Evolutionary conservation across 1,284 basidiomycete genomes (phyloP).

Genomic region (Cutaneotrichosporon cutaneum): DNA sequence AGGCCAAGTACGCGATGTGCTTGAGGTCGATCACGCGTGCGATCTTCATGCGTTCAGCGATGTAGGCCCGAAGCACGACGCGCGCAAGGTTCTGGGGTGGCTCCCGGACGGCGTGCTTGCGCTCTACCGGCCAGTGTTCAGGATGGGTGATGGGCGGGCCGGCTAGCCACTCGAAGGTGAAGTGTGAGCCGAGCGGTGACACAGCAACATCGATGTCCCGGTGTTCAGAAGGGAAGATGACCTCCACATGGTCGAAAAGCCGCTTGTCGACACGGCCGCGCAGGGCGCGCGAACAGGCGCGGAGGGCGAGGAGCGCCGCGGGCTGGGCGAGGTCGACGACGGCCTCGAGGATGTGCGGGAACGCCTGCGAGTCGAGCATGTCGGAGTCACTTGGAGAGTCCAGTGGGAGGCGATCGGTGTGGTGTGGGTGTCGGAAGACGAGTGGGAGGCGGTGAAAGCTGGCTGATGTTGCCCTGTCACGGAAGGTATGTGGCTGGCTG

Average conservation of each 20-base stretch:
- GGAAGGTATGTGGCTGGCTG: neutral
- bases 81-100: too few relatives aligned
- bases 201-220: neutral
- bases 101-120: too few relatives aligned
- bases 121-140: too few relatives aligned
- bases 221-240: neutral
- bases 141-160: too few relatives aligned
- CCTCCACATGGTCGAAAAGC: constrained; percentile 2
- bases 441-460: neutral
- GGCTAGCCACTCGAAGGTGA: neutral
- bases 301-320: constrained; percentile 3
- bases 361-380: constrained; percentile 3
- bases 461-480: neutral
- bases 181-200: neutral
- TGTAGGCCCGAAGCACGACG: too few relatives aligned
- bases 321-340: constrained; percentile 5
- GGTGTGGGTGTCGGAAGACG: neutral
- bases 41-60: too few relatives aligned
- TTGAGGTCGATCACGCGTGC: too few relatives aligned
- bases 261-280: constrained; percentile 10
- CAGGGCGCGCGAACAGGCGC: neutral
- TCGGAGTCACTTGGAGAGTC: too few relatives aligned
- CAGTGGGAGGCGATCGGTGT: too few relatives aligned
- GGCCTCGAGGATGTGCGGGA: constrained; percentile 13
- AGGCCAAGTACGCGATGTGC: too few relatives aligned